Conservation (phyloP, 129 eudicot genomes). For the Cynara cardunculus region DNA sequence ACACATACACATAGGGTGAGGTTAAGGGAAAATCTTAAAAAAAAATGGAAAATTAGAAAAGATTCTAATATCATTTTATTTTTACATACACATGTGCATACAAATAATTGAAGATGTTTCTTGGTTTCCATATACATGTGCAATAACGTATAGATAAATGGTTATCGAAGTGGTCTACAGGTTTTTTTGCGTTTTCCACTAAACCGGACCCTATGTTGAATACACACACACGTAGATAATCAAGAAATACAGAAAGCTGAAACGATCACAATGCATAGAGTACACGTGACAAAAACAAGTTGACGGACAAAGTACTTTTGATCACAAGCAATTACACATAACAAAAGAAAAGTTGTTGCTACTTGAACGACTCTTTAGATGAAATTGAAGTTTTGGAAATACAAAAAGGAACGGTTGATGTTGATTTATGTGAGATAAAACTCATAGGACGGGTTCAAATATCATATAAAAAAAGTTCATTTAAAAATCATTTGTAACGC, state of each 20-base stretch:
- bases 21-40: not conserved
- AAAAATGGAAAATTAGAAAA: not conserved
- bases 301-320: not conserved
- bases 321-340: constrained; percentile 2
- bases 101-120: not conserved
- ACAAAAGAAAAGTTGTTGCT: not conserved
- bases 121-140: not conserved
- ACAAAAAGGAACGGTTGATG: not conserved
- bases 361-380: not conserved
- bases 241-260: not conserved
- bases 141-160: not conserved
- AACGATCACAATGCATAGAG: not conserved
- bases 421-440: not conserved
- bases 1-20: too few relatives aligned
- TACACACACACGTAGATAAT: too few relatives aligned
- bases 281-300: not conserved
- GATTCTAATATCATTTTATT: not conserved
- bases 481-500: not conserved
- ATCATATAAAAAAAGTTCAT: not conserved
- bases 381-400: not conserved
- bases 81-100: not conserved
- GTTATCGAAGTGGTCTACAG: not conserved
- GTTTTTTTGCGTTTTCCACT: not conserved
- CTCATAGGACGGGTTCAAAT: not conserved
- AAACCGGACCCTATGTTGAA: not conserved